Conservation (phyloP, 257 asterid genomes). For the Thymus quinquecostatus region DNA sequence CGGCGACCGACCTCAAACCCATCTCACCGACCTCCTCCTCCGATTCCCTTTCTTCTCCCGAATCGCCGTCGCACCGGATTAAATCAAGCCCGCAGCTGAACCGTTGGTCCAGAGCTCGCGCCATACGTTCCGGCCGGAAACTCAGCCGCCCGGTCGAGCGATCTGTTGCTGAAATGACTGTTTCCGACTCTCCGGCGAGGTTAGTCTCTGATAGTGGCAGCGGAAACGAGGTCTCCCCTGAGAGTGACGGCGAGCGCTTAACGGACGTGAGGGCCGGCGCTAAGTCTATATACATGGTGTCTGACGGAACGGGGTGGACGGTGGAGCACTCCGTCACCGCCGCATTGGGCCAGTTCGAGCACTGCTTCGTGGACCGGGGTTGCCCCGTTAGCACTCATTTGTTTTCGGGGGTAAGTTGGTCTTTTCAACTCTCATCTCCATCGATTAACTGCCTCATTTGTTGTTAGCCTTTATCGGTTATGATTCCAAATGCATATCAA, state of each 20-base stretch:
- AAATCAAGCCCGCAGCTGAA: slow-evolving; percentile 75
- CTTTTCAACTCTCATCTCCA: background rate
- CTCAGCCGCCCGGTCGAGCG: slow-evolving; percentile 53
- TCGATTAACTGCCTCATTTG: background rate
- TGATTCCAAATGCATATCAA: background rate
- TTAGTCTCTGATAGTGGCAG: slow-evolving; percentile 15
- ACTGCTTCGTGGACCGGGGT: slow-evolving; percentile 83
- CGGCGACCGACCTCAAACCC: slow-evolving; percentile 36
- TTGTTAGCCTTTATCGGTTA: background rate
- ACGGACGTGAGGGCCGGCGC: slow-evolving; percentile 41
- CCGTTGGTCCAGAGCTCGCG: slow-evolving; percentile 95
- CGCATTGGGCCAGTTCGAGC: slow-evolving; percentile 92
- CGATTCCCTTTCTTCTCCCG: slow-evolving; percentile 39
- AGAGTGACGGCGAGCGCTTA: slow-evolving; percentile 35
- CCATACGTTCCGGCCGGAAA: slow-evolving; percentile 79
- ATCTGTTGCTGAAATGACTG: slow-evolving; percentile 13
- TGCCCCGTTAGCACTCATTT: slow-evolving; percentile 87
- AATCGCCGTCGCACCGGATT: slow-evolving; percentile 45
- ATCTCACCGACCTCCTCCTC: slow-evolving; percentile 32
- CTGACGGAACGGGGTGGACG: slow-evolving; percentile 98
- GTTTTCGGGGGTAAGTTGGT: slow-evolving; percentile 83
- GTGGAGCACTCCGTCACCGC: slow-evolving; percentile 89
- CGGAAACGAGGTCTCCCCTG: slow-evolving; percentile 38
- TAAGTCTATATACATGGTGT: slow-evolving; percentile 81
- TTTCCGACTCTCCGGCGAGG: slow-evolving; percentile 28